Conservation (phyloP, 208 protist genomes). For the Plasmodiophora brassicae region DNA sequence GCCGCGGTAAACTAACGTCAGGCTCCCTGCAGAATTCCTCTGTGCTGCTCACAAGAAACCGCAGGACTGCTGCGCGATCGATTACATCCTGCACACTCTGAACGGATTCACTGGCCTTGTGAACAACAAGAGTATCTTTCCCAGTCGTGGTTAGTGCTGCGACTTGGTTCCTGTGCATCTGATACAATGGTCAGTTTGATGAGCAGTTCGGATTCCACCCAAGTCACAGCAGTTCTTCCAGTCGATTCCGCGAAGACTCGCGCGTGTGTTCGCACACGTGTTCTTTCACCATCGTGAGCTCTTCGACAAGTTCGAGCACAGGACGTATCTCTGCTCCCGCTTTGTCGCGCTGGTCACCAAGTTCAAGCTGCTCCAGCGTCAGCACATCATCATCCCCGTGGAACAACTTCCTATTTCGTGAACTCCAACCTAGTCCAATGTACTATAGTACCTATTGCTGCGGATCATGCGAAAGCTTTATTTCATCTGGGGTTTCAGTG, state of each 20-base stretch:
- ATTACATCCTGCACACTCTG: neutral
- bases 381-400: neutral
- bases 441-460: too few relatives aligned
- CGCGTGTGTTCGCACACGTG: neutral
- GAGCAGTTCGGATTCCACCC: neutral
- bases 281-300: neutral
- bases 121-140: neutral
- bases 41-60: neutral
- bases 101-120: neutral
- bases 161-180: neutral
- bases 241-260: neutral
- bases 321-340: neutral
- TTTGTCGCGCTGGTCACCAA: neutral
- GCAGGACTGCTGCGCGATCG: neutral
- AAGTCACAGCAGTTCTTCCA: neutral
- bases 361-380: neutral
- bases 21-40: neutral
- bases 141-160: neutral
- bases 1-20: neutral
- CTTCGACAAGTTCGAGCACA: neutral
- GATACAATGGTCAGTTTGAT: neutral
- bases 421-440: too few relatives aligned
- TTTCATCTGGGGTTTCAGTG: too few relatives aligned
- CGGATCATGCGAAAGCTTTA: too few relatives aligned
- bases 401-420: neutral